phyloP scores from a whole-genome alignment of 2,329 filamentous ascomycete genomes.

The Arthrinium puccinioides region DNA sequence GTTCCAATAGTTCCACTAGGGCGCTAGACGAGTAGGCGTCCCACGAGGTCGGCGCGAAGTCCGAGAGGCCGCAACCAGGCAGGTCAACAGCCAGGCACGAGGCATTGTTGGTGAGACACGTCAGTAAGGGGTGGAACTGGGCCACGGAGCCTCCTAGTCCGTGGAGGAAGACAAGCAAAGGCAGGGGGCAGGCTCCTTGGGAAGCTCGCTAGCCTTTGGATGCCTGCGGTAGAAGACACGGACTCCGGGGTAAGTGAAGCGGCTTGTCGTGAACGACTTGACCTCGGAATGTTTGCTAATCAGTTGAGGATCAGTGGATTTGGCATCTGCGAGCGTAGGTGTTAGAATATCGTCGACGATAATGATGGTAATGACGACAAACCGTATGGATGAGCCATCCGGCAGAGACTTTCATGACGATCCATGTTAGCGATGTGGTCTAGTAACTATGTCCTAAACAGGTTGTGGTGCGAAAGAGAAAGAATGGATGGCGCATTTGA shows the following conservation, averaged over 20 bases:
- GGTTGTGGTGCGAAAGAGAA: no score
- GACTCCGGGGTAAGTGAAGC: conserved; percentile 64
- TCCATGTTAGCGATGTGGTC: no score
- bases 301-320: conserved; percentile 77
- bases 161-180: conserved; percentile 84
- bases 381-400: no score
- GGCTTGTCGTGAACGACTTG: conserved; percentile 63
- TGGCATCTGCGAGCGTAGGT: no score
- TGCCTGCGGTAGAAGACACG: conserved; percentile 81
- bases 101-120: conserved; percentile 73
- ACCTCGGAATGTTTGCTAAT: conserved; percentile 69
- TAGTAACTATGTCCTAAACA: no score
- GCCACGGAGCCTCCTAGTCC: conserved; percentile 87
- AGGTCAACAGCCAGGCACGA: conserved; percentile 85
- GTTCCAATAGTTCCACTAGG: conserved; percentile 66
- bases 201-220: conserved; percentile 74
- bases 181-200: conserved; percentile 63
- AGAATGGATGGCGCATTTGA: no score
- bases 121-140: conserved; percentile 77
- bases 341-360: no score
- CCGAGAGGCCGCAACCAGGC: conserved; percentile 80
- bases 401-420: no score
- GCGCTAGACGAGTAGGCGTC: conserved; percentile 73
- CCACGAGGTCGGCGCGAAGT: conserved; percentile 64
- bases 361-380: no score